phyloP scores from a whole-genome alignment of 179 eudicot species.

The Nepenthes alata region DNA sequence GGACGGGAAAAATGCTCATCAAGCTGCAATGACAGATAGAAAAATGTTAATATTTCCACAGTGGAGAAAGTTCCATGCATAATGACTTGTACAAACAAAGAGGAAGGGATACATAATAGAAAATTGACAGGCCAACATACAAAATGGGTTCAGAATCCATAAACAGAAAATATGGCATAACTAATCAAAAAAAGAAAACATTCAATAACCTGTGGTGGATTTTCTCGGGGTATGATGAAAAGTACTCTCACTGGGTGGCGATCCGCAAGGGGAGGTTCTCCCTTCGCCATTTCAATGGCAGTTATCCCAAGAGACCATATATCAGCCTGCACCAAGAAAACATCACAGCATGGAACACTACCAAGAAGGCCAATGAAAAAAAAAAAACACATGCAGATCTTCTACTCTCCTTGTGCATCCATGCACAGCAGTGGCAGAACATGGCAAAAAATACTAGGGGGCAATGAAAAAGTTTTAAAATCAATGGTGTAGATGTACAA shows the following conservation, averaged over 20 bases:
- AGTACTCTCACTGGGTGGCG: slow-evolving; percentile 98
- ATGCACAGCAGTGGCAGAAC: too few species aligned
- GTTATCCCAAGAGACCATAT: slow-evolving; percentile 95
- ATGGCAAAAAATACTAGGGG: too few species aligned
- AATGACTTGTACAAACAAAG: too few species aligned
- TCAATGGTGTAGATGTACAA: too few species aligned
- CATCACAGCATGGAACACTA: neutral
- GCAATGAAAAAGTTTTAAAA: too few species aligned
- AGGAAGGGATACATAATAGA: neutral
- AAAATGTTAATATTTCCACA: neutral
- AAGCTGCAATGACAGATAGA: slow-evolving; percentile 42
- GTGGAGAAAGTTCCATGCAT: neutral
- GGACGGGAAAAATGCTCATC: slow-evolving; percentile 94
- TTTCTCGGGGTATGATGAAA: slow-evolving; percentile 91
- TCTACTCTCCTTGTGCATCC: too few species aligned
- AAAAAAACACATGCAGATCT: neutral
- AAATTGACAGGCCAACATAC: neutral
- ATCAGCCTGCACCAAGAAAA: slow-evolving; percentile 61
- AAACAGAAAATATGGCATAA: neutral
- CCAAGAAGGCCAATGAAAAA: neutral
- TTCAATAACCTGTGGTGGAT: slow-evolving; percentile 75
- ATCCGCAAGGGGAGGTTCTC: slow-evolving; percentile 93
- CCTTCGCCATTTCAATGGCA: slow-evolving; percentile 92
- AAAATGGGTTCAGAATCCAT: neutral
- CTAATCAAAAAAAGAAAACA: neutral